Evolutionary conservation across 768 basidiomycete species (phyloP), one percentile per base, ranked within the genome.

Genomic region (Mycena crocata): DNA sequence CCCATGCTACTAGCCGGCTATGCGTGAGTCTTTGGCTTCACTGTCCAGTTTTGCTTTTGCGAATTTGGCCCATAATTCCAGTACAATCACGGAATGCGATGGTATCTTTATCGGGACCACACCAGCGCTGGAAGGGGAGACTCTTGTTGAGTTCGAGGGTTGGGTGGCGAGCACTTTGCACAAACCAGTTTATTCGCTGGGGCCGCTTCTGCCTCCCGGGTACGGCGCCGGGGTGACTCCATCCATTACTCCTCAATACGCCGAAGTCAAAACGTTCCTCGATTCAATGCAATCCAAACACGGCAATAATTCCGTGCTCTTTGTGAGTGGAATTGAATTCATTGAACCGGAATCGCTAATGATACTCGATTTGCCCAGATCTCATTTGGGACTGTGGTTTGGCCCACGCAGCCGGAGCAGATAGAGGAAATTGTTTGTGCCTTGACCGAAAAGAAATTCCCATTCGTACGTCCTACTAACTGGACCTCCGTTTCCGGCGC

Each of bases 311-410:
- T 59, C 57, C 1, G 30, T 51, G 17, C 46, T 64, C 9, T 35
- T 64, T 15, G 63, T 64, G 24, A 8, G 63, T 57, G n/a, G 21
- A 5, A 23, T 19, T 39, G 23, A 5, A 5, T 28, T 17, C 1
- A 15, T 6, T 48, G 6, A 7, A 8, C 3, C 14, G 2, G 37
- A 12, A 13, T 23, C 0, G 21, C 44, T n/a, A n/a, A n/a, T n/a
- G n/a, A n/a, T 28, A 30, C 13, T 6, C 2, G 30, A 14, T n/a
- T 8, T 17, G 1, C 19, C 1, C 9, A 63, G 62, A 63, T 63
- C 19, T 63, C 62, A 13, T 63, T 63, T 23, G 62, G 62, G 21
- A 56, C 52, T 19, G 14, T 56, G n/a, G 55, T 56, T n/a, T 55
- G 52, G 52, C 62, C 62, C 23, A 56, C 19, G 9, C 7, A 35